Percentiles rank a stretch among this genome's conserved stretches.
phyloP scores from a whole-genome alignment of 2,329 filamentous ascomycete genomes.

The Penicillium olsonii region DNA sequence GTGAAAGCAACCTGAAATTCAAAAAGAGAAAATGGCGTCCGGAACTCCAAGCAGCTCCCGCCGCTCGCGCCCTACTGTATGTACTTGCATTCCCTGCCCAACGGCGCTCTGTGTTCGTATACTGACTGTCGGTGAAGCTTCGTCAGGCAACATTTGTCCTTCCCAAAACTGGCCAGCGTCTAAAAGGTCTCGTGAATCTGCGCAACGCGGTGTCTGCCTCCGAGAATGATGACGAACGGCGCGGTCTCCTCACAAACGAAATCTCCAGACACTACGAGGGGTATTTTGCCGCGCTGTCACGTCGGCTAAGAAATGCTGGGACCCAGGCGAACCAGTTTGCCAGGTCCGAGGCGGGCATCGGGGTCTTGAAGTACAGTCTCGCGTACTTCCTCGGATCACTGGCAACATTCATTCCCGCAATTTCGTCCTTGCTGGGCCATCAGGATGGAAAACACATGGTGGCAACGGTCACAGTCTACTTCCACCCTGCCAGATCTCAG shows the following conservation, averaged over 20 bases:
- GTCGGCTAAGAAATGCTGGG: conserved; percentile 38
- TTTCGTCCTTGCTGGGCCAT: conserved; percentile 73
- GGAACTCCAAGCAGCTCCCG: conserved; percentile 34
- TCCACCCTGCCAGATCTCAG: conserved; percentile 81
- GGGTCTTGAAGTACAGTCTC: conserved; percentile 85
- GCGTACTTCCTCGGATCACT: conserved; percentile 85
- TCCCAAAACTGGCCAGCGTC: conserved; percentile 80
- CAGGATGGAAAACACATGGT: conserved; percentile 94
- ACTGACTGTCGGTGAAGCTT: conserved; percentile 51
- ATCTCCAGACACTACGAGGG: conserved; percentile 16
- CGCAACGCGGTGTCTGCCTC: conserved; percentile 49
- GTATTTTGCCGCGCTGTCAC: conserved; percentile 18
- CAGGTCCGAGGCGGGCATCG: conserved; percentile 71
- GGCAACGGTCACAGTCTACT: conserved; percentile 91
- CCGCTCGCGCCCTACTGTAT: conserved; percentile 38
- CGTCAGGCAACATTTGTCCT: conserved; percentile 86
- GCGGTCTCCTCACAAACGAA: conserved; percentile 34
- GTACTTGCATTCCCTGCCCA: conserved; percentile 8
- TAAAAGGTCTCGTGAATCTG: conserved; percentile 76
- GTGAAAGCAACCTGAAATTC: conserved; percentile 20
- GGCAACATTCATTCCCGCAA: conserved; percentile 75
- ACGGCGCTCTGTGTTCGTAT: background rate
- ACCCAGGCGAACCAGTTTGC: conserved; percentile 60
- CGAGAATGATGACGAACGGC: conserved; percentile 38
- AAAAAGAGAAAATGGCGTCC: conserved; percentile 33